phyloP scores from a whole-genome alignment of 169 alveolate species.

The Toxoplasma gondii region DNA sequence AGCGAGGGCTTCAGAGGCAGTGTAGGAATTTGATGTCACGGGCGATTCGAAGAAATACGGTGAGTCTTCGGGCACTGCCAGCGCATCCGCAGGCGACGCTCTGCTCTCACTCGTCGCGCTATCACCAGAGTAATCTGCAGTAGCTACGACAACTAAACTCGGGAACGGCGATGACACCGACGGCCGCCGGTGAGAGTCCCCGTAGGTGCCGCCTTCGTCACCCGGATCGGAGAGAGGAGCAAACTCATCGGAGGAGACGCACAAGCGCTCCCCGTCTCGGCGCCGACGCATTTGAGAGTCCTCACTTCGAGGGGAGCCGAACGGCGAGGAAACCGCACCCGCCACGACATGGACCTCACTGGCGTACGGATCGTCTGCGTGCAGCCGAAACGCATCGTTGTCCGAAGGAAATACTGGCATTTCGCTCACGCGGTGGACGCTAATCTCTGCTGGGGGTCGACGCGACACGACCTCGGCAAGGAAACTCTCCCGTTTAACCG shows the following conservation, averaged over 20 bases:
- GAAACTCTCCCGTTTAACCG: not conserved
- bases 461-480: not conserved
- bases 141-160: not conserved
- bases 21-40: not conserved
- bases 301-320: not conserved
- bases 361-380: not conserved
- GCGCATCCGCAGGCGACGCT: not conserved
- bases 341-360: not conserved
- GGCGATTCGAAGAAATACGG: not conserved
- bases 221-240: not conserved
- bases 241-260: not conserved
- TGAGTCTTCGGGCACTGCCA: not conserved
- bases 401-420: not conserved
- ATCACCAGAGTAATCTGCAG: not conserved
- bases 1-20: not conserved
- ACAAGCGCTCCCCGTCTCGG: not conserved
- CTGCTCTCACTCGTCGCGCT: not conserved
- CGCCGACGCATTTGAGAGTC: not conserved
- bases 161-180: not conserved
- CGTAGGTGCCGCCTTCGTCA: not conserved
- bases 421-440: not conserved
- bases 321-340: not conserved
- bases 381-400: not conserved
- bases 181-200: not conserved
- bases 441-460: not conserved